A percentile compares a stretch with the other conserved stretches of the same genome.
These are phyloP conservation scores for Niebla homalea DNA, from an alignment of 495 filamentous ascomycete genomes.

Conservation along the genomic window DNA sequence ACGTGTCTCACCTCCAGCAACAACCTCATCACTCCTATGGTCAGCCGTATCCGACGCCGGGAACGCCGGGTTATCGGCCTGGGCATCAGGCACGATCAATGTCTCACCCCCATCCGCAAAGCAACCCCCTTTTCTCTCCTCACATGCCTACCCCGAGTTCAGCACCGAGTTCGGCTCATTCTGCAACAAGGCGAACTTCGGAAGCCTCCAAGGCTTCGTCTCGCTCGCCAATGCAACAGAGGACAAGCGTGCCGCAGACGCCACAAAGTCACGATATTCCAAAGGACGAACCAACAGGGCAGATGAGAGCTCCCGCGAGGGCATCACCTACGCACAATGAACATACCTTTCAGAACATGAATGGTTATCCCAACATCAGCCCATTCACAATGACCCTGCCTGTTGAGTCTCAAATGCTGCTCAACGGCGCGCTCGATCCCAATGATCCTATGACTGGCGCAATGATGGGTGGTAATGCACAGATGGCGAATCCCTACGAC, in stretches of 20 bases:
- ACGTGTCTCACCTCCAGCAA: slow-evolving; percentile 21
- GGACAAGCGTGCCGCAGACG: slow-evolving; percentile 8
- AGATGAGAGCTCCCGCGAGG: slow-evolving; percentile 15
- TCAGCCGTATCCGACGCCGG: slow-evolving; percentile 23
- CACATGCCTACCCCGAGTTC: slow-evolving; percentile 16
- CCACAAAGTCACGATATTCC: slow-evolving; percentile 5
- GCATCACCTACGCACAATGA: slow-evolving; percentile 16
- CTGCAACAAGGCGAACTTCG: slow-evolving; percentile 24
- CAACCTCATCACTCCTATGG: slow-evolving; percentile 19
- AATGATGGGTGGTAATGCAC: slow-evolving; percentile 31
- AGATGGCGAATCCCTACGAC: slow-evolving; percentile 20
- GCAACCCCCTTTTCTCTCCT: slow-evolving; percentile 8
- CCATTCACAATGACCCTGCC: slow-evolving; percentile 34
- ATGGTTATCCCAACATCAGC: slow-evolving; percentile 17
- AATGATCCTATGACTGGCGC: slow-evolving; percentile 28
- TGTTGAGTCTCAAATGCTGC: slow-evolving; percentile 34
- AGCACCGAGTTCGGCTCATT: slow-evolving; percentile 10
- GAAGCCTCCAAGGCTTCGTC: slow-evolving; percentile 20
- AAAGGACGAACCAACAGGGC: slow-evolving; percentile 5
- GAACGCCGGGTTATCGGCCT: slow-evolving; percentile 16
- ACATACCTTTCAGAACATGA: slow-evolving; percentile 13
- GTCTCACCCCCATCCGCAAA: slow-evolving; percentile 19
- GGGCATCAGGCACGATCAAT: slow-evolving; percentile 26
- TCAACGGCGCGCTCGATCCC: slow-evolving; percentile 29
- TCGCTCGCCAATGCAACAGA: slow-evolving; percentile 12